Percentiles rank a stretch among this genome's conserved stretches.
phyloP scores from a whole-genome alignment of 73 alveolate genomes.

The Stentor roeselii region DNA sequence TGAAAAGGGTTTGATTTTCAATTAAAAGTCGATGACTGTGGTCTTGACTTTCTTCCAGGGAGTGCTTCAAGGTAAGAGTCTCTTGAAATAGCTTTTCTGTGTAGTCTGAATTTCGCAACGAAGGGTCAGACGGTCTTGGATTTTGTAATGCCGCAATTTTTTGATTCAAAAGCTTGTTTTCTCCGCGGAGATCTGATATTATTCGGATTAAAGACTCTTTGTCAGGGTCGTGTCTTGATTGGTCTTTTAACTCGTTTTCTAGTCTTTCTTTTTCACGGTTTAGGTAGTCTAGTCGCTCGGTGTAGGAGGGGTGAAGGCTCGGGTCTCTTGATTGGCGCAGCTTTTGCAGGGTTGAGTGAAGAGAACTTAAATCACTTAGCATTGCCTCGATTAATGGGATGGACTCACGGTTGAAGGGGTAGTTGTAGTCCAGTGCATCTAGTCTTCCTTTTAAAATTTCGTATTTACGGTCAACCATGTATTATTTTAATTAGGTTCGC shows the following conservation, averaged over 20 bases:
- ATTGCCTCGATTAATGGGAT: background rate
- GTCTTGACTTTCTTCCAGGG: background rate
- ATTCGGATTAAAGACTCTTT: background rate
- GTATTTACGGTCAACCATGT: too few species aligned
- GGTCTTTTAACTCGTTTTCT: background rate
- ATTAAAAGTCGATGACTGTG: background rate
- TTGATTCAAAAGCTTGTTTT: background rate
- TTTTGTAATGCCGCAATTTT: background rate
- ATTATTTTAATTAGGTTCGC: too few species aligned
- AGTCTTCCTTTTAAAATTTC: background rate
- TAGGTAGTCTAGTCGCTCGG: background rate
- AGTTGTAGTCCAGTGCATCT: background rate
- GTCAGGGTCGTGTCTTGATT: too few species aligned
- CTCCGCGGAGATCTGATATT: background rate
- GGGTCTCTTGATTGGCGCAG: too few species aligned
- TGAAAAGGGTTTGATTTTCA: background rate
- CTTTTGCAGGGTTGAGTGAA: background rate
- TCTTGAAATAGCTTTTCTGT: background rate
- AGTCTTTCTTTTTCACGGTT: background rate
- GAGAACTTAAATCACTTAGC: background rate
- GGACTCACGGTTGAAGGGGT: background rate
- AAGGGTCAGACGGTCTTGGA: background rate
- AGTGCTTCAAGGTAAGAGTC: background rate
- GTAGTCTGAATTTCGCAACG: background rate
- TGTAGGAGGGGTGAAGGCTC: too few species aligned